Base-by-base conservation (phyloP, 768 basidiomycete genomes). In the Boletus subparvulus region DNA sequence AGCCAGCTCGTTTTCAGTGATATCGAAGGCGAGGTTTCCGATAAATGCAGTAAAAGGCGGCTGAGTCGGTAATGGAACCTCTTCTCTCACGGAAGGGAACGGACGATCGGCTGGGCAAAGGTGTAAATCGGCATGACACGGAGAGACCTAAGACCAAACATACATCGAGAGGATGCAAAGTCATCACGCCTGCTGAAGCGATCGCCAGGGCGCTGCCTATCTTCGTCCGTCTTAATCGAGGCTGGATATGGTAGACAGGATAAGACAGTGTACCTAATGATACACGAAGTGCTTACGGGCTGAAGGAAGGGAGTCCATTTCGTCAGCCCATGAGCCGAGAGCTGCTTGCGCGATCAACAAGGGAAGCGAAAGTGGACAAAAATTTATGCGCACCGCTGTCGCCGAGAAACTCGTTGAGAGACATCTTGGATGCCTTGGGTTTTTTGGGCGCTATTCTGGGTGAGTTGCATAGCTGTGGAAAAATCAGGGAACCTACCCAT, bases 31-130 rank as follows among this genome's bases (percentile, higher is more conserved):
- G 36, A 99, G 78, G 75, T 98, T 99, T 51, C 96, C 97, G 63
- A 98, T 81, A 66, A 93, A 98, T n/a, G 92, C 94, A 28, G 94
- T 98, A 76, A 85, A 99, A 5, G 97, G 97, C 13, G 97, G 92
- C 53, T 84, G 83, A 44, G 91, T 90, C 14, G 97, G 97, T n/a
- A 98, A 74, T n/a, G 96, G 94, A 19, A 98, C 78, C 70, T 98
- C 95, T 69, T 96, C 94, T 54, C 94, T 83, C 45, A 83, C 81
- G 60, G 88, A 80, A 19, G 65, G 69, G 52, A 79, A 78, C 48
- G 74, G 71, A 74, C 88, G 78, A 76, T 90, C 81, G 61, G 76
- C 86, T 83, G 58, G 24, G 55, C 0, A 66, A 59, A 55, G 54
- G 41, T 16, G 49, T 57, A 45, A 50, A 63, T 62, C 46, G 32